phyloP scores from a whole-genome alignment of 2,329 filamentous ascomycete species.

The Alternaria burnsii region DNA sequence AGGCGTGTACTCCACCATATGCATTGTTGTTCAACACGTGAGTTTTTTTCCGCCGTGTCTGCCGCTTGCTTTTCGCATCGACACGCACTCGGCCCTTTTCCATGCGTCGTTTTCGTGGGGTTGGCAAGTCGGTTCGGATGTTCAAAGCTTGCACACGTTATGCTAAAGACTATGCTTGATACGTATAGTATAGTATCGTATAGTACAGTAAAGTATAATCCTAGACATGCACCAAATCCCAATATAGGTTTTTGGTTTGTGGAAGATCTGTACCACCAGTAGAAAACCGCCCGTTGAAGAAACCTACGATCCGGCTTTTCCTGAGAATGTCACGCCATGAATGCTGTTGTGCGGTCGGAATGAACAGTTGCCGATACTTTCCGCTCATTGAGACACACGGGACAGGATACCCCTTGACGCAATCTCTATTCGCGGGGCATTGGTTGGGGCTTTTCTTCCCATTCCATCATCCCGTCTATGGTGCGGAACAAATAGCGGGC shows the following conservation, averaged over 20 bases:
- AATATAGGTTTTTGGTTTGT: neutral
- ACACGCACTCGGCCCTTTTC: neutral
- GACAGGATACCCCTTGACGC: neutral
- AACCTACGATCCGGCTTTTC: neutral
- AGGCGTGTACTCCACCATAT: too few species aligned
- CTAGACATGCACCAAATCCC: neutral
- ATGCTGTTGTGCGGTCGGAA: neutral
- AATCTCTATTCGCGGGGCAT: neutral
- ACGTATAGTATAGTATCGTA: neutral
- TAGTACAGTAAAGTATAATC: neutral
- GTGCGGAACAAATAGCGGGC: neutral
- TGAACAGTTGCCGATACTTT: neutral
- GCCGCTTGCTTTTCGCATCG: neutral
- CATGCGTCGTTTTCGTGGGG: neutral
- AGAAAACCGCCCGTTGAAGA: neutral
- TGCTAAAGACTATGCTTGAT: neutral
- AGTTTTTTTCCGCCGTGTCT: neutral
- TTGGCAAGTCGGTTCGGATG: neutral
- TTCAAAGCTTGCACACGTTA: neutral
- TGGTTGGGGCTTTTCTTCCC: neutral
- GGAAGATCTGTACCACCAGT: neutral
- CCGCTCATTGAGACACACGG: neutral
- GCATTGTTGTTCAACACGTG: neutral
- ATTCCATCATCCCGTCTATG: neutral
- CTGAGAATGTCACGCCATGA: neutral